phyloP scores from a whole-genome alignment of 768 basidiomycete species.

The Fomitopsis pulvina region DNA sequence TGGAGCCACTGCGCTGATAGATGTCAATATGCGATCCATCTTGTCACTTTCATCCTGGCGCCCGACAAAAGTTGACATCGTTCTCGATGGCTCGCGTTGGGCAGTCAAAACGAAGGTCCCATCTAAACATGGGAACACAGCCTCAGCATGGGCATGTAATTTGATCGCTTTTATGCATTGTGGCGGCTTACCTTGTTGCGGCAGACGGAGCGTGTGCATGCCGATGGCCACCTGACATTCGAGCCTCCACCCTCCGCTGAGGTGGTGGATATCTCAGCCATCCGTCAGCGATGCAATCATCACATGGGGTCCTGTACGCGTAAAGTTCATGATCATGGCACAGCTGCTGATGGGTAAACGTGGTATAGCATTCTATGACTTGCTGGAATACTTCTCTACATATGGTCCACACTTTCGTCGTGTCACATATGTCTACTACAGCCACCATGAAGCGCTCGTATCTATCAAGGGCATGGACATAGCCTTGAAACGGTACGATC shows the following conservation, averaged over 20 bases:
- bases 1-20: slow-evolving; percentile 21
- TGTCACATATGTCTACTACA: not conserved
- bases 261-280: not conserved
- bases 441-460: slow-evolving; percentile 2
- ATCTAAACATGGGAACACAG: not conserved
- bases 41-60: slow-evolving; percentile 19
- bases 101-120: slow-evolving; percentile 12
- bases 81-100: slow-evolving; percentile 20
- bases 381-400: not conserved
- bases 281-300: not conserved
- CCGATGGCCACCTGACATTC: not conserved
- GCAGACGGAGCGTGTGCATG: not conserved
- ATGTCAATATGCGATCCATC: slow-evolving; percentile 22
- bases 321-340: no score
- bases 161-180: not conserved
- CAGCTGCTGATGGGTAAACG: not conserved
- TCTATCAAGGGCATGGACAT: slow-evolving; percentile 1
- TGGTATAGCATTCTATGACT: not conserved
- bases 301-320: not conserved
- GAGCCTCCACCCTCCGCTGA: not conserved
- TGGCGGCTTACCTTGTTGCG: not conserved
- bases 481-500: not conserved
- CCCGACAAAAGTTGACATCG: slow-evolving; percentile 14
- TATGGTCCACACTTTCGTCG: not conserved
- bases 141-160: not conserved